A percentile compares a stretch with the other conserved stretches of the same genome.
Conservation (phyloP, 140 eudicot genomes). For the Oenanthe javanica region DNA sequence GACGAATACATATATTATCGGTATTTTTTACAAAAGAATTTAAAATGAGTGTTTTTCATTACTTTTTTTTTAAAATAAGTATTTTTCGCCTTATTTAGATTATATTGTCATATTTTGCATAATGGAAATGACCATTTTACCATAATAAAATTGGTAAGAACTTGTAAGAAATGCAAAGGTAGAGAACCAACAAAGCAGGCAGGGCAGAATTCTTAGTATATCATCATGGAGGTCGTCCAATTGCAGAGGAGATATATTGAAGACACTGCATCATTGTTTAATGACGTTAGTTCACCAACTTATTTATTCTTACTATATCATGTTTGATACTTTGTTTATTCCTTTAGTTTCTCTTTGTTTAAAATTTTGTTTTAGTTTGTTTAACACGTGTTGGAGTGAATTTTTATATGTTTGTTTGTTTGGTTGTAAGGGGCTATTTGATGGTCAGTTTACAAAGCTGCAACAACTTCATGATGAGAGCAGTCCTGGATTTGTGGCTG, state of each 20-base stretch:
- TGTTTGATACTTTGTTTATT: background rate
- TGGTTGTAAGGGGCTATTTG: slow-evolving; percentile 36
- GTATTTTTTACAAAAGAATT: too few species aligned
- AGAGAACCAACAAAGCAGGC: background rate
- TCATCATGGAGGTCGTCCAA: background rate
- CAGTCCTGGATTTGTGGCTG: slow-evolving; percentile 58
- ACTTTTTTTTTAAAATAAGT: too few species aligned
- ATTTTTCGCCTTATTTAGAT: too few species aligned
- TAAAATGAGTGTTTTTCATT: too few species aligned
- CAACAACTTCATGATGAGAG: slow-evolving; percentile 57
- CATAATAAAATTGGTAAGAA: too few species aligned
- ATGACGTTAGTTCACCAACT: background rate
- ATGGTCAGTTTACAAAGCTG: slow-evolving; percentile 51
- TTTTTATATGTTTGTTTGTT: slow-evolving; percentile 4
- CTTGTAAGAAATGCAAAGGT: too few species aligned
- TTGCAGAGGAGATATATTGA: background rate
- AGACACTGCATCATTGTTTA: background rate
- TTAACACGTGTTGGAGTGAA: background rate
- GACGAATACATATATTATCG: too few species aligned
- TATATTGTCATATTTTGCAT: too few species aligned
- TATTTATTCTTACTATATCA: background rate
- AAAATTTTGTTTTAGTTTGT: background rate
- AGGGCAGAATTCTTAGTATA: background rate
- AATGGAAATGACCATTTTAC: too few species aligned
- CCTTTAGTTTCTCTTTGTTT: too few species aligned